Conservation (phyloP, 805 yeast genomes). For the Lachancea meyersii region DNA sequence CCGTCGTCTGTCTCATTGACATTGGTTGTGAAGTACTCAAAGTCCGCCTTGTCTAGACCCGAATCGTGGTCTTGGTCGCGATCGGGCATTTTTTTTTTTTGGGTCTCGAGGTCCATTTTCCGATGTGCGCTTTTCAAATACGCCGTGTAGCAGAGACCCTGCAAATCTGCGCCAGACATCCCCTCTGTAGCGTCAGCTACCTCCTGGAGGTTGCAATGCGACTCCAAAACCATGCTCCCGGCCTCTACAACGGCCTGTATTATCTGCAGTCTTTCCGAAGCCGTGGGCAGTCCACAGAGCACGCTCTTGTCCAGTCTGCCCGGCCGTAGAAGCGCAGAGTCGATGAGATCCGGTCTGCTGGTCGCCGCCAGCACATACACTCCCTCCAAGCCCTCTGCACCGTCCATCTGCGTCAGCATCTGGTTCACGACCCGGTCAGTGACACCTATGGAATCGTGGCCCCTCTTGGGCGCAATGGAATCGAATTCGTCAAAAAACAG, state of each 20-base stretch:
- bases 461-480: slow-evolving; percentile 95
- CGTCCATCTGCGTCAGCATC: slow-evolving; percentile 96
- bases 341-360: slow-evolving; percentile 90
- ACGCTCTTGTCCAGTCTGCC: slow-evolving; percentile 93
- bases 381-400: slow-evolving; percentile 96
- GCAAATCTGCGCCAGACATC: slow-evolving; percentile 91
- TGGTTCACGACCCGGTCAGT: slow-evolving; percentile 97
- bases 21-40: not conserved
- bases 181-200: slow-evolving; percentile 64
- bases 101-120: slow-evolving; percentile 28
- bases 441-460: slow-evolving; percentile 96
- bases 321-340: slow-evolving; percentile 89
- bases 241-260: slow-evolving; percentile 29
- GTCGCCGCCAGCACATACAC: slow-evolving; percentile 97
- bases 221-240: slow-evolving; percentile 43
- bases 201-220: slow-evolving; percentile 43
- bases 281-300: slow-evolving; percentile 79
- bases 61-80: not conserved
- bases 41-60: too few species aligned
- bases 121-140: slow-evolving; percentile 79
- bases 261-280: slow-evolving; percentile 67
- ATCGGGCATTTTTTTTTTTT: not conserved
- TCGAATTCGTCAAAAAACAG: slow-evolving; percentile 94
- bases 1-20: not conserved
- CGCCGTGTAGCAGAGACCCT: slow-evolving; percentile 87